phyloP scores from a whole-genome alignment of 352 stramenopile species.

The Phytophthora palmivora region DNA sequence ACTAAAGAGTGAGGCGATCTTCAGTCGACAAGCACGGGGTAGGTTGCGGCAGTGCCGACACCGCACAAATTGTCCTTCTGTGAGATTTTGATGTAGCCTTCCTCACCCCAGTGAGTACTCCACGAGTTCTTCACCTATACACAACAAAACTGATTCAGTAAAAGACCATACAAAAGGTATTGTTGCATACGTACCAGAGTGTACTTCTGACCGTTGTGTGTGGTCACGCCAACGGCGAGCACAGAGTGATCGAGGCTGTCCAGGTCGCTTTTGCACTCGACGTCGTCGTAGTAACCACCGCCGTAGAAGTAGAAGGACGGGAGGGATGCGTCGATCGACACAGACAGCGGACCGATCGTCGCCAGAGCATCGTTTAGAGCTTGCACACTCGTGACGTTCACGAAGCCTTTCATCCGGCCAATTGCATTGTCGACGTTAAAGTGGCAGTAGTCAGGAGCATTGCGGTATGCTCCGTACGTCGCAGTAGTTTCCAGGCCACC shows the following conservation, averaged over 20 bases:
- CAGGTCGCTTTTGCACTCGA: slow-evolving; percentile 90
- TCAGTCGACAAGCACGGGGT: slow-evolving; percentile 71
- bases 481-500: slow-evolving; percentile 79
- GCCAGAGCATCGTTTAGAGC: slow-evolving; percentile 85
- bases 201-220: slow-evolving; percentile 91
- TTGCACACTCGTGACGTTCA: slow-evolving; percentile 78
- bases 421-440: slow-evolving; percentile 82
- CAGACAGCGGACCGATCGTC: slow-evolving; percentile 85
- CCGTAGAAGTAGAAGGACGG: slow-evolving; percentile 92
- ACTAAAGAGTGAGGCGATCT: slow-evolving; percentile 11
- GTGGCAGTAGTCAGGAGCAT: slow-evolving; percentile 90
- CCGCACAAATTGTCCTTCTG: slow-evolving; percentile 96
- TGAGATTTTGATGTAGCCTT: slow-evolving; percentile 93
- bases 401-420: slow-evolving; percentile 77
- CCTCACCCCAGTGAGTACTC: slow-evolving; percentile 94
- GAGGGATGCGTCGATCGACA: slow-evolving; percentile 88
- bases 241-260: slow-evolving; percentile 94
- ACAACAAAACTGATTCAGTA: slow-evolving; percentile 2
- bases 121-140: slow-evolving; percentile 94
- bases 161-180: neutral
- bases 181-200: slow-evolving; percentile 63
- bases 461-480: slow-evolving; percentile 90
- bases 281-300: slow-evolving; percentile 88
- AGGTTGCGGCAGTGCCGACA: slow-evolving; percentile 91
- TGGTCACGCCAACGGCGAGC: slow-evolving; percentile 91